Base-by-base conservation (phyloP, 345 rosid species). In the Boechera stricta region DNA sequence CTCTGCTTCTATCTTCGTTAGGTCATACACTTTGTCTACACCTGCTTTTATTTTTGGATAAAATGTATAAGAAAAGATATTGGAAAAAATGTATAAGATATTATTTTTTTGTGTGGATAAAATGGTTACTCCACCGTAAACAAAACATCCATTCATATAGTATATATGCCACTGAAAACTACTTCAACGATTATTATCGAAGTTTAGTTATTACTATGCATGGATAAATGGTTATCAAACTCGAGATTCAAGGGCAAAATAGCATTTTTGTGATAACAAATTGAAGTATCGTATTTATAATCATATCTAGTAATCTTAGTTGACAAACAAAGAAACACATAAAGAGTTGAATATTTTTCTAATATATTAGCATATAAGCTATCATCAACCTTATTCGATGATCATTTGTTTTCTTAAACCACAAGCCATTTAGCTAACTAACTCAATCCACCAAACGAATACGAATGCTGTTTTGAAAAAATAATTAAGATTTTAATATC, bases 21-120 rank as follows among this genome's bases (percentile, higher is more conserved):
- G 74, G 76, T 92, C 90, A 31, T 85, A 89, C 10, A 81, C 86
- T 77, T 87, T 86, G 79, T 92, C 71, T 45, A 81, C 80, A 24
- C 97, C 94, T 90, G 90, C 13, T 9, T 61, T 10, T 29, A 7
- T 35, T 47, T 47, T 47, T 45, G 45, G 13, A 41, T 3, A 41
- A 41, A 41, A 11, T 11, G 45, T 41, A 41, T 31, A 31, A 31
- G 32, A 31, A 21, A 21, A 21, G 4, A 31, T 28, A 2, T 28
- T 28, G 29, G 3, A 28, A 28, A 28, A 28, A 28, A 28, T 28
- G 38, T 35, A 35, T 35, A 35, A 35, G 38, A 28, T 28, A 28
- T 21, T 21, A 1, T 21, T 21, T 21, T 21, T 21, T 21, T 21
- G 24, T 21, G 24, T 21, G 24, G 24, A 21, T 21, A 21, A 21